Conservation (phyloP, 78 protist species). For the Pelomyxa schiedti region DNA sequence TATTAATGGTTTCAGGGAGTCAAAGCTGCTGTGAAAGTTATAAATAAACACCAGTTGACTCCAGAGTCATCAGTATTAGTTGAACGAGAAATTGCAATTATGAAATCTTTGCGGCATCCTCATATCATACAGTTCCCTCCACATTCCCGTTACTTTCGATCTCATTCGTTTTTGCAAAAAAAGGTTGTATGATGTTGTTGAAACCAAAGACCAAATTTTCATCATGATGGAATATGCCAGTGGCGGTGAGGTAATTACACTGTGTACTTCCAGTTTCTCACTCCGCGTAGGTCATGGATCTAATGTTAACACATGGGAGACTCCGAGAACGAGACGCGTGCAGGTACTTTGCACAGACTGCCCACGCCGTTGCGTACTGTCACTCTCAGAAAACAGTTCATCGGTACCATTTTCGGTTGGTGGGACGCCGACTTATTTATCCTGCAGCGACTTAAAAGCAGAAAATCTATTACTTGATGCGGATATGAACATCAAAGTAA, state of each 20-base stretch:
- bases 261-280: background rate
- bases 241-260: slow-evolving; percentile 56
- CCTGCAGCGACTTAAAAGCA: slow-evolving; percentile 75
- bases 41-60: slow-evolving; percentile 31
- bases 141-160: background rate
- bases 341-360: slow-evolving; percentile 59
- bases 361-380: slow-evolving; percentile 64
- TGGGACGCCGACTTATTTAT: background rate
- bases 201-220: slow-evolving; percentile 35
- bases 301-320: slow-evolving; percentile 58
- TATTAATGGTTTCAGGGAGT: background rate
- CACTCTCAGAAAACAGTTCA: slow-evolving; percentile 51
- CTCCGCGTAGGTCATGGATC: slow-evolving; percentile 42
- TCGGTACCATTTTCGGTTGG: too few species aligned
- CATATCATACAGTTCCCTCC: slow-evolving; percentile 25
- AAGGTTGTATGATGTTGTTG: slow-evolving; percentile 47
- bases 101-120: slow-evolving; percentile 47
- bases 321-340: slow-evolving; percentile 64
- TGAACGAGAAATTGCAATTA: slow-evolving; percentile 47
- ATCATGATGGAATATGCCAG: slow-evolving; percentile 66
- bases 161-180: background rate
- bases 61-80: slow-evolving; percentile 40
- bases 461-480: slow-evolving; percentile 79
- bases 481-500: slow-evolving; percentile 68
- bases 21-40: slow-evolving; percentile 54